Conservation (phyloP, 75 land plant genomes). For the Picea glauca region DNA sequence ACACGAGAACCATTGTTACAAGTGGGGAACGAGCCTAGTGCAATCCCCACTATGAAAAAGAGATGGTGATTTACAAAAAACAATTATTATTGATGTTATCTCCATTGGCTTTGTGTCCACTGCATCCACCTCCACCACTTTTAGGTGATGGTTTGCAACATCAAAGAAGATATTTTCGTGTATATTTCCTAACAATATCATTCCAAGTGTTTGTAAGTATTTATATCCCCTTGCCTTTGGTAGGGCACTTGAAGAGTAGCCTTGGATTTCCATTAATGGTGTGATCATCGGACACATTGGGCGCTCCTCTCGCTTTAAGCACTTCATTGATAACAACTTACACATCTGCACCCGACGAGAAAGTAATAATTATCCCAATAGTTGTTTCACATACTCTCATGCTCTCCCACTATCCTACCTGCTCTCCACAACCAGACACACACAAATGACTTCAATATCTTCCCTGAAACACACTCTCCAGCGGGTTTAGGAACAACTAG, state of each 20-base stretch:
- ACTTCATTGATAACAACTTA: constrained; percentile 24
- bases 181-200: background rate
- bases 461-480: too few species aligned
- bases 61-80: constrained; percentile 20
- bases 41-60: constrained; percentile 25
- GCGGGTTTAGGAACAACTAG: too few species aligned
- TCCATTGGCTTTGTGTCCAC: constrained; percentile 14
- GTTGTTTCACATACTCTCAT: too few species aligned
- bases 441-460: too few species aligned
- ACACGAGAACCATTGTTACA: constrained; percentile 17
- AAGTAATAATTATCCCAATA: too few species aligned
- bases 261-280: constrained; percentile 56
- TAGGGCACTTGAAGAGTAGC: constrained; percentile 26
- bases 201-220: background rate
- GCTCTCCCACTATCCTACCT: too few species aligned
- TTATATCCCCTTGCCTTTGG: background rate
- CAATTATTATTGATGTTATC: constrained; percentile 11
- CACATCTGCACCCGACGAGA: constrained; percentile 24
- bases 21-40: constrained; percentile 15
- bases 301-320: constrained; percentile 26
- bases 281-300: constrained; percentile 30
- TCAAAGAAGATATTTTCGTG: constrained; percentile 8
- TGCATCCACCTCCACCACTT: constrained; percentile 25
- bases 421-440: too few species aligned
- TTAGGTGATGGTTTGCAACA: constrained; percentile 20